These are phyloP conservation scores for Neopestalotiopsis rosae DNA, from an alignment of 2,329 filamentous ascomycete genomes.

Conservation along the genomic window DNA sequence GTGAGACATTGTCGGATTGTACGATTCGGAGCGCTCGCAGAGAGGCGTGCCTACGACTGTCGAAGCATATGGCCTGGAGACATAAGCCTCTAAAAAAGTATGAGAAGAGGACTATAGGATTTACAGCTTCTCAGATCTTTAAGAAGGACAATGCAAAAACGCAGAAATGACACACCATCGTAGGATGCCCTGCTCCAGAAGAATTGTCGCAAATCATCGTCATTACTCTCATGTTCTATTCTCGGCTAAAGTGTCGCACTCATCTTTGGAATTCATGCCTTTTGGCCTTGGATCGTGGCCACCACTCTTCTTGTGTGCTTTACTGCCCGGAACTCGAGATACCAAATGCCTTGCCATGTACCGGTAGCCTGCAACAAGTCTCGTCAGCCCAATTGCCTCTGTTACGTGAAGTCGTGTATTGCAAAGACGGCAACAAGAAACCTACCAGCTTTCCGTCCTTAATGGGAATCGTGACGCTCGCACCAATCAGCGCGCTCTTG, in stretches of 20 bases:
- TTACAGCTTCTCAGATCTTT: background rate
- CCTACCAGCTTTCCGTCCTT: slow-evolving; percentile 77
- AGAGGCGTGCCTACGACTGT: background rate
- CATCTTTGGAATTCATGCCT: slow-evolving; percentile 42
- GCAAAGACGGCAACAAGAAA: slow-evolving; percentile 19
- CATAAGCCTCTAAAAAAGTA: background rate
- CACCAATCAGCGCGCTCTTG: slow-evolving; percentile 87
- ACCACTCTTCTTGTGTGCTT: slow-evolving; percentile 84
- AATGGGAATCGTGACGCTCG: slow-evolving; percentile 90
- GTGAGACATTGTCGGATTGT: background rate
- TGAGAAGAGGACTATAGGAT: background rate
- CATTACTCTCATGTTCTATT: background rate
- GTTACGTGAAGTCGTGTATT: background rate
- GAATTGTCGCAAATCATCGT: background rate
- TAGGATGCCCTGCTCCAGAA: background rate
- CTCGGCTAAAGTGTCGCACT: background rate
- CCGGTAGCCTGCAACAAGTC: slow-evolving; percentile 55
- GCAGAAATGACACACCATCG: background rate
- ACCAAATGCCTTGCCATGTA: slow-evolving; percentile 91
- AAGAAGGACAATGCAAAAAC: background rate
- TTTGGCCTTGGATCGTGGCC: slow-evolving; percentile 93
- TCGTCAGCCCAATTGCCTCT: slow-evolving; percentile 6
- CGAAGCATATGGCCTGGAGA: background rate
- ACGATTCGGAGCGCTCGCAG: background rate
- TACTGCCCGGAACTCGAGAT: slow-evolving; percentile 81